A percentile compares a stretch with the other conserved stretches of the same genome.
Evolutionary conservation across 805 yeast genomes (phyloP).

Genomic region (Metschnikowia matae): DNA sequence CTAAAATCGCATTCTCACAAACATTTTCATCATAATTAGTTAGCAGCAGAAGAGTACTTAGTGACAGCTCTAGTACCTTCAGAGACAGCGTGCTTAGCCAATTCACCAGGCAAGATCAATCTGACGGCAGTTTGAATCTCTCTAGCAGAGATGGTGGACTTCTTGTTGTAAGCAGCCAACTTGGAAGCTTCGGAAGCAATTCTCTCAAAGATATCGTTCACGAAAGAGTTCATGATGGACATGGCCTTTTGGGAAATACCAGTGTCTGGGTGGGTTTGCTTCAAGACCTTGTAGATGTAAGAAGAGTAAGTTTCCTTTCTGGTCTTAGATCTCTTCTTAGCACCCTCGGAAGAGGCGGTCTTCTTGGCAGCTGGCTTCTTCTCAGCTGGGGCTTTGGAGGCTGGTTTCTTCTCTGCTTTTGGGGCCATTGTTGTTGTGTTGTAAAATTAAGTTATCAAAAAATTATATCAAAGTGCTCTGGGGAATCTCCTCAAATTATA

Average conservation of each 20-base stretch:
- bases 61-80: conserved; percentile 40
- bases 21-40: conserved; percentile 21
- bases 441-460: conserved; percentile 16
- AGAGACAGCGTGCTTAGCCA: conserved; percentile 39
- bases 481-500: conserved; percentile 19
- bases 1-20: conserved; percentile 11
- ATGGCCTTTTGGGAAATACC: conserved; percentile 39
- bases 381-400: conserved; percentile 39
- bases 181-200: conserved; percentile 36
- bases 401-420: conserved; percentile 39
- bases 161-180: conserved; percentile 39
- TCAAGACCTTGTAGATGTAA: conserved; percentile 37
- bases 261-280: conserved; percentile 38
- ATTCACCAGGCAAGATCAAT: conserved; percentile 39
- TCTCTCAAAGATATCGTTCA: conserved; percentile 36
- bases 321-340: conserved; percentile 35
- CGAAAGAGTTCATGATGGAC: conserved; percentile 39
- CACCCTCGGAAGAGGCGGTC: conserved; percentile 28
- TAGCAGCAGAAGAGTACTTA: conserved; percentile 37
- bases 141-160: conserved; percentile 38
- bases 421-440: conserved; percentile 29
- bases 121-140: conserved; percentile 37
- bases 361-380: conserved; percentile 39
- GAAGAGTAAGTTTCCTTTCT: conserved; percentile 39
- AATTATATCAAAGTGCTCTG: conserved; percentile 5